Conservation (phyloP, 371 early-diverging fungal species). For the Fennellomyces sp. region DNA sequence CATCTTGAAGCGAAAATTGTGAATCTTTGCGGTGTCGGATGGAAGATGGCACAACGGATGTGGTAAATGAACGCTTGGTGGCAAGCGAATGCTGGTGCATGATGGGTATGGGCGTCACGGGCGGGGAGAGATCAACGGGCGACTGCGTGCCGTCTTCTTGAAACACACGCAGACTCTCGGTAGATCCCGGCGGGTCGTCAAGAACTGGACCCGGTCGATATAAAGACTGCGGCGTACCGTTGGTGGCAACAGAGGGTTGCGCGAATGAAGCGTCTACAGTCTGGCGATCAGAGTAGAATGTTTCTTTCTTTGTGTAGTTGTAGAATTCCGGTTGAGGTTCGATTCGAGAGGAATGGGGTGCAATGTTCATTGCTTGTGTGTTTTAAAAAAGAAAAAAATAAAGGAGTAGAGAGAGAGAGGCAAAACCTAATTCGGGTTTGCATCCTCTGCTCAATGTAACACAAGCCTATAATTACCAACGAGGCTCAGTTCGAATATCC, state of each 20-base stretch:
- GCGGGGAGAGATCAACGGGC: conserved; percentile 23
- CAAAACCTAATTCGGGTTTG: too few species aligned
- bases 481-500: too few species aligned
- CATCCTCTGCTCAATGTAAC: too few species aligned
- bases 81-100: conserved; percentile 1
- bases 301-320: conserved; percentile 4
- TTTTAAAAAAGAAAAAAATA: background rate
- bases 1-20: conserved; percentile 1
- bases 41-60: conserved; percentile 19
- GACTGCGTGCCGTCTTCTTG: conserved; percentile 7
- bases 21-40: background rate
- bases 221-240: conserved; percentile 11
- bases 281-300: conserved; percentile 3
- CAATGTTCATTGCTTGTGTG: background rate
- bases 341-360: background rate
- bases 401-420: too few species aligned
- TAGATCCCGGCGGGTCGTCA: conserved; percentile 7
- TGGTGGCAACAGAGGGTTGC: conserved; percentile 7
- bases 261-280: background rate
- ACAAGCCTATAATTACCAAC: too few species aligned
- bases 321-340: conserved; percentile 7
- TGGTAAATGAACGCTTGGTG: conserved; percentile 22
- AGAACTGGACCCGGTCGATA: background rate
- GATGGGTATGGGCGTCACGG: conserved; percentile 24
- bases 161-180: conserved; percentile 9